Evolutionary conservation across 306 rosid species (phyloP).

Genomic region (Dryas alaskensis): DNA sequence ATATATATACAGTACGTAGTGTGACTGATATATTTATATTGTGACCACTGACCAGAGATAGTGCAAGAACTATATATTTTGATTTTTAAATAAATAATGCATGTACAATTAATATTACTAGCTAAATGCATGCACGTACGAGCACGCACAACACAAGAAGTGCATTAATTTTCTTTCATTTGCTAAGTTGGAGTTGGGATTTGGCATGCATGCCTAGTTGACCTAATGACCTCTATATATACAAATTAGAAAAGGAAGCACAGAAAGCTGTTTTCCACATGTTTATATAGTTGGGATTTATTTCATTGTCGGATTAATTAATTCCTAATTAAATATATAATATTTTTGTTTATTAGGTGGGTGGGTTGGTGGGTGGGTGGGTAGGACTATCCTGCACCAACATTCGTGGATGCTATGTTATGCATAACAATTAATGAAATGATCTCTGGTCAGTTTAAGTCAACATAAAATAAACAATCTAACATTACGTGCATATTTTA

Average conservation of each 20-base stretch:
- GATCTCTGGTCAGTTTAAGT: background rate
- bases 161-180: background rate
- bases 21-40: background rate
- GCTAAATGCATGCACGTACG: background rate
- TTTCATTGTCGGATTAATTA: too few relatives aligned
- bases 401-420: background rate
- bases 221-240: background rate
- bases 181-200: background rate
- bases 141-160: background rate
- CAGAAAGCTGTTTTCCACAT: background rate
- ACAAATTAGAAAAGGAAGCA: background rate
- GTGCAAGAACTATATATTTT: background rate
- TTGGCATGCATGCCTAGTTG: conserved; percentile 7
- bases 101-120: background rate
- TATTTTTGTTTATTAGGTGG: background rate
- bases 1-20: background rate
- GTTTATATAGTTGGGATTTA: background rate
- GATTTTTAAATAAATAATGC: background rate
- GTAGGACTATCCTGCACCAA: background rate
- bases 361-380: background rate
- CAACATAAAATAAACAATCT: background rate
- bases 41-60: background rate
- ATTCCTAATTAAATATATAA: background rate
- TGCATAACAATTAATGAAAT: background rate
- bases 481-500: background rate